Conservation (phyloP, 2,329 filamentous ascomycete genomes). For the Rutstroemia sp. region DNA sequence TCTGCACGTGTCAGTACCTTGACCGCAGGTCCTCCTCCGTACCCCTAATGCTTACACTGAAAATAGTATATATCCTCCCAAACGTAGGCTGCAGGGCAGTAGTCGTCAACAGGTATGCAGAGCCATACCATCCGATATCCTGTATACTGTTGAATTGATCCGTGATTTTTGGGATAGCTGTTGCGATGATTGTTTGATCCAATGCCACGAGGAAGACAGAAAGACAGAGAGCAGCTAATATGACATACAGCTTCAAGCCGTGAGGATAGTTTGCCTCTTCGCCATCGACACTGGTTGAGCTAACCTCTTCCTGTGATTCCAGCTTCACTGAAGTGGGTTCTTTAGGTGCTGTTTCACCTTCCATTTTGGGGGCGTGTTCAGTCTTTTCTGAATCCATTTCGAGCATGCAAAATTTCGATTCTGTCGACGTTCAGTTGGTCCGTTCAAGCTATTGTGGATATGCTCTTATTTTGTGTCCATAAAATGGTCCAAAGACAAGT, state of each 20-base stretch:
- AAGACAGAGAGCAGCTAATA: conserved; percentile 24
- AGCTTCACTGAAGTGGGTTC: neutral
- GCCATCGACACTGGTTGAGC: neutral
- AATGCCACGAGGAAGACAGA: conserved; percentile 26
- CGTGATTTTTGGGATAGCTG: conserved; percentile 34
- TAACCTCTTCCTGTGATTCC: neutral
- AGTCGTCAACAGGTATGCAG: conserved; percentile 32
- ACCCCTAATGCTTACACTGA: conserved; percentile 4
- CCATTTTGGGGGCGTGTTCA: neutral
- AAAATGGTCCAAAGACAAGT: too few relatives aligned
- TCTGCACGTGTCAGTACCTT: conserved; percentile 7
- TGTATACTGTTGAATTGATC: conserved; percentile 33
- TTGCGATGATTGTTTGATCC: conserved; percentile 32
- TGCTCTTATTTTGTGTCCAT: too few relatives aligned
- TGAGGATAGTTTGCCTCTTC: conserved; percentile 8
- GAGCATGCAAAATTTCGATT: neutral
- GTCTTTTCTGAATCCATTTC: neutral
- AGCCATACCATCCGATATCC: conserved; percentile 41
- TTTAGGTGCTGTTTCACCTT: neutral
- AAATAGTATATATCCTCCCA: conserved; percentile 30
- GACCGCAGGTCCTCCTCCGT: neutral
- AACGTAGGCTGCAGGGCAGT: conserved; percentile 28
- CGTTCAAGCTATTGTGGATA: too few relatives aligned
- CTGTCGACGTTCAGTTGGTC: too few relatives aligned
- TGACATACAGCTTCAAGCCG: conserved; percentile 22